These are phyloP conservation scores for Ogataea nonfermentans DNA, from an alignment of 805 yeast species.

Conservation along the genomic window DNA sequence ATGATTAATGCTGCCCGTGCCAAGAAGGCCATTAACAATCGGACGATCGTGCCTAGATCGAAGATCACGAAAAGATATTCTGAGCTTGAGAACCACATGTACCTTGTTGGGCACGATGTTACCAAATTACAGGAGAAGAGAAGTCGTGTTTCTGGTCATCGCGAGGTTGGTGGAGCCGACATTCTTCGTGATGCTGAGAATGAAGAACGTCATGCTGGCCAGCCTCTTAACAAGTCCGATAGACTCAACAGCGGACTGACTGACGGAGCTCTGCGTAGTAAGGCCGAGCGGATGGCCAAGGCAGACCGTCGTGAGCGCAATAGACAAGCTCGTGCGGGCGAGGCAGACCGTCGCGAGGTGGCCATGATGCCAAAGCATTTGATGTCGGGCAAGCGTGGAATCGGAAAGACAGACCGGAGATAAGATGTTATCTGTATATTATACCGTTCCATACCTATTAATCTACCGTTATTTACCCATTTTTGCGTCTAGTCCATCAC, in stretches of 20 bases:
- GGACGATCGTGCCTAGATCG: slow-evolving; percentile 87
- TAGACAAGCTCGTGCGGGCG: slow-evolving; percentile 90
- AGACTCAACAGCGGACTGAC: slow-evolving; percentile 83
- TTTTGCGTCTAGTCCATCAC: slow-evolving; percentile 30
- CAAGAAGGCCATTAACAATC: slow-evolving; percentile 83
- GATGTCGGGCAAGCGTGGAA: slow-evolving; percentile 95
- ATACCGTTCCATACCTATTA: background rate
- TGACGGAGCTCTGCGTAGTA: slow-evolving; percentile 75
- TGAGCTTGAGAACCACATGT: slow-evolving; percentile 88
- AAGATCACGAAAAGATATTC: slow-evolving; percentile 70
- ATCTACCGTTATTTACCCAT: background rate
- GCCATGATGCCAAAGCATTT: slow-evolving; percentile 90
- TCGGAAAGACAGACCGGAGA: slow-evolving; percentile 89
- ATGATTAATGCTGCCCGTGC: slow-evolving; percentile 87
- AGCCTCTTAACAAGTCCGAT: slow-evolving; percentile 64
- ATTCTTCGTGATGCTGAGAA: slow-evolving; percentile 49
- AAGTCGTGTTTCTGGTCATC: slow-evolving; percentile 18
- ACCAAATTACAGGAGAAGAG: slow-evolving; percentile 51
- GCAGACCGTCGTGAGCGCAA: slow-evolving; percentile 92
- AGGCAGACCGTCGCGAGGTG: slow-evolving; percentile 87
- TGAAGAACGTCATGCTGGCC: slow-evolving; percentile 30
- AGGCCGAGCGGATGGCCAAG: slow-evolving; percentile 85
- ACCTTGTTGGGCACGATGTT: slow-evolving; percentile 85
- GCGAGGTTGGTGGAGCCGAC: slow-evolving; percentile 69
- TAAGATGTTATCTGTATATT: slow-evolving; percentile 29